Conservation (phyloP, 176 grass and related monocot genomes). For the Eleusine coracana region DNA sequence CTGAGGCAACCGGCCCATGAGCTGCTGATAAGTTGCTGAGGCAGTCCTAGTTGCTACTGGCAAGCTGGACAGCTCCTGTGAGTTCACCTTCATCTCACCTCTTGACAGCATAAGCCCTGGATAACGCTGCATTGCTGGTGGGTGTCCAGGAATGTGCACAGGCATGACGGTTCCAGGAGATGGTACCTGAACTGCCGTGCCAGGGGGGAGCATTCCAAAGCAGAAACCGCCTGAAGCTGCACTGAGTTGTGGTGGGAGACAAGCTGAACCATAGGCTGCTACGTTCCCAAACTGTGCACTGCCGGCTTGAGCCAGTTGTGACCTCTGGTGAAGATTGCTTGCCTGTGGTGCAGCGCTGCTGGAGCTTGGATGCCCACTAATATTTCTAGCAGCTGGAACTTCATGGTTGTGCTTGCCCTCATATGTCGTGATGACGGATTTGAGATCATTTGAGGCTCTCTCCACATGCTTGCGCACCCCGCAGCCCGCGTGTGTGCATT, state of each 20-base stretch:
- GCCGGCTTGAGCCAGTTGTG: slow-evolving; percentile 28
- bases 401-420: slow-evolving; percentile 93
- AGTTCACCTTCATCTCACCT: slow-evolving; percentile 51
- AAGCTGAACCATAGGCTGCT: slow-evolving; percentile 38
- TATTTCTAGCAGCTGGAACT: slow-evolving; percentile 72
- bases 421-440: slow-evolving; percentile 86
- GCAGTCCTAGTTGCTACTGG: slow-evolving; percentile 26
- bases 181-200: slow-evolving; percentile 43
- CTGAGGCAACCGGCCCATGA: slow-evolving; percentile 62
- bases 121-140: slow-evolving; percentile 25
- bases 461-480: slow-evolving; percentile 74
- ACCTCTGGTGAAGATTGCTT: slow-evolving; percentile 25
- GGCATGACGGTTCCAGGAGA: slow-evolving; percentile 18
- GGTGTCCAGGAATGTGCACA: slow-evolving; percentile 37
- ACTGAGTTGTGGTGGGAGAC: slow-evolving; percentile 46
- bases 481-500: slow-evolving; percentile 46
- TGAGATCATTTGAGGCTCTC: slow-evolving; percentile 81
- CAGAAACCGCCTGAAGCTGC: slow-evolving; percentile 46
- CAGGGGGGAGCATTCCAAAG: slow-evolving; percentile 51
- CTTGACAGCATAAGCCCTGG: slow-evolving; percentile 47
- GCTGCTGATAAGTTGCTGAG: slow-evolving; percentile 47
- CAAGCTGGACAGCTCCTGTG: slow-evolving; percentile 30
- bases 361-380: slow-evolving; percentile 43
- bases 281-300: background rate
- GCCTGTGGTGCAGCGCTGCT: background rate